phyloP scores from a whole-genome alignment of 1,284 basidiomycete species.

The Ganoderma resinaceum region DNA sequence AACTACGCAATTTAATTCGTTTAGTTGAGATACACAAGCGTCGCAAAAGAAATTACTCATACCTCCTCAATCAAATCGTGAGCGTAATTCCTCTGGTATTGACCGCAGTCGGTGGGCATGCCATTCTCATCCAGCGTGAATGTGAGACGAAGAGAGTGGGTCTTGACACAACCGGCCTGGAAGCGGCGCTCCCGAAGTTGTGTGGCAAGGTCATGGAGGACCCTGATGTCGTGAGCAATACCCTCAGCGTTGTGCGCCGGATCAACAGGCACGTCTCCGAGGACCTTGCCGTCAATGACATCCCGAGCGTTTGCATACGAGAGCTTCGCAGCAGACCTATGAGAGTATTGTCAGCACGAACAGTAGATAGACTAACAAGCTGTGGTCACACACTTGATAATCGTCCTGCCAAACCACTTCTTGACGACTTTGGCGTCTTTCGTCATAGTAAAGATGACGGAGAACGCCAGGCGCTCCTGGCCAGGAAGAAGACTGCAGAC shows the following conservation, averaged over 20 bases:
- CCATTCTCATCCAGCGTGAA: conserved; percentile 88
- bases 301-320: conserved; percentile 84
- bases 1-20: conserved; percentile 57
- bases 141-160: conserved; percentile 76
- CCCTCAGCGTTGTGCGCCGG: conserved; percentile 65
- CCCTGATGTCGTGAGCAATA: conserved; percentile 81
- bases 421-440: conserved; percentile 83
- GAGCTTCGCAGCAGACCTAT: conserved; percentile 86
- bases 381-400: conserved; percentile 75
- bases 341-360: not conserved
- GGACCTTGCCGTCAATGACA: conserved; percentile 78
- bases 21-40: conserved; percentile 3
- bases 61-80: conserved; percentile 92
- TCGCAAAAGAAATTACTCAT: conserved; percentile 21
- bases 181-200: conserved; percentile 80
- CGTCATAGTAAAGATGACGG: conserved; percentile 87
- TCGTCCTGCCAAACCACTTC: conserved; percentile 93
- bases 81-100: conserved; percentile 73
- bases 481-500: conserved; percentile 92
- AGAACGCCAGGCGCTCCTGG: conserved; percentile 90
- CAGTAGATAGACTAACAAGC: not conserved
- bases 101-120: conserved; percentile 82
- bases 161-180: conserved; percentile 82
- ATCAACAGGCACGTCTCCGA: conserved; percentile 57
- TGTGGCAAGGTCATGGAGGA: conserved; percentile 73